Percentiles rank a stretch among this genome's conserved stretches.
phyloP scores from a whole-genome alignment of 192 early-diverging fungal species.

The Gamsiella multidivaricata region DNA sequence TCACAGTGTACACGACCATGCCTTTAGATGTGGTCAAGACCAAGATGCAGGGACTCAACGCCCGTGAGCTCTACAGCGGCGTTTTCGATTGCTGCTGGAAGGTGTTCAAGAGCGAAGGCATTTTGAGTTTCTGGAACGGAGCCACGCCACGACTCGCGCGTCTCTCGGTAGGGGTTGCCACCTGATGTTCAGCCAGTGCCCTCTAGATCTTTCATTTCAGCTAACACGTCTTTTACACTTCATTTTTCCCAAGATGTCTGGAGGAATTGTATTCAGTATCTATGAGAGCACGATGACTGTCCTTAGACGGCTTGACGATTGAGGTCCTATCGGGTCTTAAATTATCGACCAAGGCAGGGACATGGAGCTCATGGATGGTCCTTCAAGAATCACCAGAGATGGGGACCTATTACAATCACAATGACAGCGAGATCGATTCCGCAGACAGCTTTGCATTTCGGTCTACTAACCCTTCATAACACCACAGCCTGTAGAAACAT shows the following conservation, averaged over 20 bases:
- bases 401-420: too few species aligned
- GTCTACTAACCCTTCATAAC: too few species aligned
- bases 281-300: constrained; percentile 75
- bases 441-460: too few species aligned
- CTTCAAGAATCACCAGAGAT: too few species aligned
- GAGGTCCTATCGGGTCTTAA: constrained; percentile 3
- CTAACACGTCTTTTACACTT: background rate
- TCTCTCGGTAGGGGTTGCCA: constrained; percentile 26
- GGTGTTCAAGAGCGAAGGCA: constrained; percentile 80
- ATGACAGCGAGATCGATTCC: too few species aligned
- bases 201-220: background rate
- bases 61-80: constrained; percentile 71
- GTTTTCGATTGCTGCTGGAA: constrained; percentile 79
- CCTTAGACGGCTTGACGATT: constrained; percentile 21
- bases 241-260: constrained; percentile 70
- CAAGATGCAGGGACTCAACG: constrained; percentile 90
- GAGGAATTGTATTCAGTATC: constrained; percentile 87
- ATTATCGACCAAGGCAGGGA: too few species aligned
- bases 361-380: too few species aligned
- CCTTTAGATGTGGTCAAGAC: constrained; percentile 98
- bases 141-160: constrained; percentile 87
- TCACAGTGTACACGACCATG: constrained; percentile 97
- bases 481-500: too few species aligned
- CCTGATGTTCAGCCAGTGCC: background rate
- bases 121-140: constrained; percentile 93